Base-by-base conservation (phyloP, 2,329 filamentous ascomycete species). In the Tolypocladium tundrense region DNA sequence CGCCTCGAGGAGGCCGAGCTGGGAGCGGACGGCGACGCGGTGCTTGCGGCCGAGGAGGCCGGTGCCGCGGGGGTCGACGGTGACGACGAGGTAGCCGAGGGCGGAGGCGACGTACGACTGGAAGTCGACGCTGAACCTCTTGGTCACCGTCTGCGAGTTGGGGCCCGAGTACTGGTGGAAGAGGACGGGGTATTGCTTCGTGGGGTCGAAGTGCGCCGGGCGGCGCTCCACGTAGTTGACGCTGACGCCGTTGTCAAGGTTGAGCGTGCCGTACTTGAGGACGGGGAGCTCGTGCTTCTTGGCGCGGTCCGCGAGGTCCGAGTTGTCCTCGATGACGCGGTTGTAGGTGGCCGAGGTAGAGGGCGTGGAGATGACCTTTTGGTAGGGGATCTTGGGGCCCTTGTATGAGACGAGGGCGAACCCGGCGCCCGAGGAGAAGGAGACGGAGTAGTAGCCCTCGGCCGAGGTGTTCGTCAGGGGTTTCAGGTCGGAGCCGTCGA, bases 91-190 rank as follows among this genome's bases (percentile, higher is more conserved):
- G 73, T 99, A 99, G 48, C 91, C 93, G 1, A 99, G 81, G 24
- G 78, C 85, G 0, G 90, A 88, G 39, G 94, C 91, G 48, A 97
- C 78, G 69, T 94, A 97, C 8, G 90, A 83, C 69, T 97, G 91
- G 70, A 96, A 99, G 70, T 97, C 89, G 59, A 99, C 85, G 11
- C 71, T 73, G 74, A 97, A 99, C 58, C 74, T 81, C 69, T 93
- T 92, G 65, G 83, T 79, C 2, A 99, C 94, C 9, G 83, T 83
- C 70, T 99, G 95, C 21, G 91, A 97, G n/a, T 88, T 90, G 0
- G 94, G 94, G 0, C 94, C 94, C 31, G 90, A 93, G 76, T 99
- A 99, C 59, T 97, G 87, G 67, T 90, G 88, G 79, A 99, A 99
- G 5, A 99, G 82, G 1, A 99, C 91, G 0, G 94, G 94, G 65